Evolutionary conservation across 2,329 filamentous ascomycete genomes (phyloP).

Genomic region (Colletotrichum musicola): DNA sequence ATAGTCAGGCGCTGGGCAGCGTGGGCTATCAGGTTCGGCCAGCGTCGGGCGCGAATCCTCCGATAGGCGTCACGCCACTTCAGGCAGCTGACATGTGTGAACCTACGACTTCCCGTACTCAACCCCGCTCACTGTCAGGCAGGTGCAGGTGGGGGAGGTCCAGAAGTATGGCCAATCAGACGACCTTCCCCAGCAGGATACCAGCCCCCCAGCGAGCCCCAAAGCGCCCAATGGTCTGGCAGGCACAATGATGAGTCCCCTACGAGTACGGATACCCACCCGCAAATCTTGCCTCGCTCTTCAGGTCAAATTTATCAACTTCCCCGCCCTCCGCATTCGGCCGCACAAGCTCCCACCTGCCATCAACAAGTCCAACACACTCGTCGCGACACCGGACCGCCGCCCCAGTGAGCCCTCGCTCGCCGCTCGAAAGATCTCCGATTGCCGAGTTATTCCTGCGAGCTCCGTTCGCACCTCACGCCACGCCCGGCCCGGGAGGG

Average conservation of each 20-base stretch:
- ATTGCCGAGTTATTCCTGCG: conserved; percentile 29
- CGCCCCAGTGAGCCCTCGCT: conserved; percentile 36
- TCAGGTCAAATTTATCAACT: conserved; percentile 38
- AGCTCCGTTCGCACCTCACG: conserved; percentile 31
- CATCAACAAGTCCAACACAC: conserved; percentile 34
- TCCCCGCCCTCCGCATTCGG: conserved; percentile 41
- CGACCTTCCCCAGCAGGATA: background rate
- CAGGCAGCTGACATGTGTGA: conserved; percentile 32
- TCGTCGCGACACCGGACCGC: conserved; percentile 42
- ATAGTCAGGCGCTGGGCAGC: background rate
- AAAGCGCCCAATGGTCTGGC: conserved; percentile 25
- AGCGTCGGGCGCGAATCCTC: conserved; percentile 1
- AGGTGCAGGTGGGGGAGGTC: conserved; percentile 19
- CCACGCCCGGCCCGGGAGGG: conserved; percentile 37
- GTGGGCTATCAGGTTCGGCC: conserved; percentile 1
- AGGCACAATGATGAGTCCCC: conserved; percentile 32
- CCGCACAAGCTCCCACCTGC: conserved; percentile 35
- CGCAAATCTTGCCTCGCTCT: conserved; percentile 39
- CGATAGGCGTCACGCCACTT: conserved; percentile 10
- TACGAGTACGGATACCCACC: conserved; percentile 15
- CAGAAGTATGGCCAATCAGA: conserved; percentile 14
- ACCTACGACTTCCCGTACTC: background rate
- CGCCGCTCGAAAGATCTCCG: conserved; percentile 35
- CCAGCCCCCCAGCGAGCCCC: conserved; percentile 3
- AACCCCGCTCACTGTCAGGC: conserved; percentile 29